Conservation (phyloP, 208 protist genomes). For the Giardia duodenalis region DNA sequence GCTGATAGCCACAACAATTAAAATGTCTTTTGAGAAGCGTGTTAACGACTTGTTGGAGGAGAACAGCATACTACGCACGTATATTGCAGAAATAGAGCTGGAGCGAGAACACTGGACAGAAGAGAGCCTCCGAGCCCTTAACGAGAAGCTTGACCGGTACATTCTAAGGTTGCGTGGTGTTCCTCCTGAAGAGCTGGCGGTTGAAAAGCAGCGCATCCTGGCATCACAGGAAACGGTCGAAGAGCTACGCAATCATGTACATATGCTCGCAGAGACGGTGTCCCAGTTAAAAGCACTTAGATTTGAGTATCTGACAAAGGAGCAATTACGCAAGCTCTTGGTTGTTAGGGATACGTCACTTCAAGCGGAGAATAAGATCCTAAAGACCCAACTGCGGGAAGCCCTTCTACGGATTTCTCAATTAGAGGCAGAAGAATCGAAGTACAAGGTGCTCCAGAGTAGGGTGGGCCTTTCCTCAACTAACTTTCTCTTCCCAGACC, state of each 20-base stretch:
- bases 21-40: background rate
- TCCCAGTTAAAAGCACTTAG: background rate
- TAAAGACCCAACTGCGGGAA: background rate
- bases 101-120: background rate
- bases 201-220: background rate
- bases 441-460: no score
- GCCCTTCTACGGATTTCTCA: no score
- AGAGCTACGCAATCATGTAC: background rate
- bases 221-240: background rate
- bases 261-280: background rate
- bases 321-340: background rate
- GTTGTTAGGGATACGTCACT: background rate
- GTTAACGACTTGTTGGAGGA: background rate
- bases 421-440: no score
- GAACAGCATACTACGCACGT: background rate
- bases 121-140: background rate
- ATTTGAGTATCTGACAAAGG: background rate
- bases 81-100: background rate
- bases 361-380: background rate
- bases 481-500: no score
- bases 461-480: no score
- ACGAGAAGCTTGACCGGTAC: background rate
- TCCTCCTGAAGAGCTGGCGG: no score
- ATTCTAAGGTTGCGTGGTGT: background rate
- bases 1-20: no score